These are phyloP conservation scores for Fusarium xylarioides DNA, from an alignment of 2,329 filamentous ascomycete species.

Conservation along the genomic window DNA sequence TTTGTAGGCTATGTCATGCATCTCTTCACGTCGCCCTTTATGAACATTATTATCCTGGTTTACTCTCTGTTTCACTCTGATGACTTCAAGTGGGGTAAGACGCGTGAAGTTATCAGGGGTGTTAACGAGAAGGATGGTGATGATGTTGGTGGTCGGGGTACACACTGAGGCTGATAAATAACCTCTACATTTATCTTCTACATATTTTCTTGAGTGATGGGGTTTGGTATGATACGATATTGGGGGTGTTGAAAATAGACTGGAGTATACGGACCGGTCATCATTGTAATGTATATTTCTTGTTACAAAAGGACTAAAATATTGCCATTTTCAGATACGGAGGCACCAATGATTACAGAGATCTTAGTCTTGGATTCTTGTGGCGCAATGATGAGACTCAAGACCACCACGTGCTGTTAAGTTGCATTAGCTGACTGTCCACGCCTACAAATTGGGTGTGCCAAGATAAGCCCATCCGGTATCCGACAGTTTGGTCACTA, in stretches of 20 bases:
- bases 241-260: background rate
- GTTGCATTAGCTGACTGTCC: background rate
- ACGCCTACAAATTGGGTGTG: background rate
- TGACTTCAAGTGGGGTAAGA: slow-evolving; percentile 59
- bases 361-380: background rate
- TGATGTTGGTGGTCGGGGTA: slow-evolving; percentile 38
- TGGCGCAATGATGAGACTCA: background rate
- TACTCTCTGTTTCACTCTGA: slow-evolving; percentile 55
- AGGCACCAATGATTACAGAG: background rate
- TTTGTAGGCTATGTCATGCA: slow-evolving; percentile 52
- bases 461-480: background rate
- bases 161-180: slow-evolving; percentile 22
- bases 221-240: background rate
- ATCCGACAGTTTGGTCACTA: background rate
- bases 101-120: slow-evolving; percentile 48
- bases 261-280: slow-evolving; percentile 9
- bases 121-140: slow-evolving; percentile 41
- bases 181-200: background rate
- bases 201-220: background rate
- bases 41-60: slow-evolving; percentile 54
- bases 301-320: background rate
- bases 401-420: background rate
- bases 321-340: background rate
- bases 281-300: slow-evolving; percentile 23
- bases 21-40: slow-evolving; percentile 50